phyloP scores from a whole-genome alignment of 1,284 basidiomycete species.

The Microbotryum saponariae region DNA sequence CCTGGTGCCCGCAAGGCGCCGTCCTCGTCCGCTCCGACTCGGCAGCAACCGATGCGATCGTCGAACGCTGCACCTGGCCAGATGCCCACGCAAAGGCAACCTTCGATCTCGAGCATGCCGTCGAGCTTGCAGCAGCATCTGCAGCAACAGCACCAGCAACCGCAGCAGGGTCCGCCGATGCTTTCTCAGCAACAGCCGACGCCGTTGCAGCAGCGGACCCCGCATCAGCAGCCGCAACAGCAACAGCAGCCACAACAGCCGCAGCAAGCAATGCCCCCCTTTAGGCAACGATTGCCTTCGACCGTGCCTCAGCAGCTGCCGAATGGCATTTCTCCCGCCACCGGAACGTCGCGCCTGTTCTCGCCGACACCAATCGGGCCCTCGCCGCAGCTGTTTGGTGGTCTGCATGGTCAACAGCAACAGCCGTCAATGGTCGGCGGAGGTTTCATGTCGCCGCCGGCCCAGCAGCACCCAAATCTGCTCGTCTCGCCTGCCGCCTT shows the following conservation, averaged over 20 bases:
- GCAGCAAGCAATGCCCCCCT: constrained; percentile 18
- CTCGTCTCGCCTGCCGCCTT: constrained; percentile 7
- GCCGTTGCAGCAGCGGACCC: neutral
- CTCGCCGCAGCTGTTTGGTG: constrained; percentile 1
- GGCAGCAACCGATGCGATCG: neutral
- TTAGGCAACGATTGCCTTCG: constrained; percentile 17
- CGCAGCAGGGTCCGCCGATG: neutral
- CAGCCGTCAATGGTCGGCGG: constrained; percentile 2
- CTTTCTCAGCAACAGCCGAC: constrained; percentile 3
- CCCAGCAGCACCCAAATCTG: constrained; percentile 5
- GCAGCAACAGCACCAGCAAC: neutral
- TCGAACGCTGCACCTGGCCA: constrained; percentile 3
- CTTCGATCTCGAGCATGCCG: constrained; percentile 10
- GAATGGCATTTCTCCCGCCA: constrained; percentile 9
- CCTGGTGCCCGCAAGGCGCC: constrained; percentile 31
- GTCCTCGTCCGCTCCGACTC: neutral
- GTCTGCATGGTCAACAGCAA: constrained; percentile 15
- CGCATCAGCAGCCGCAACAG: constrained; percentile 14
- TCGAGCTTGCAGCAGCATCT: neutral
- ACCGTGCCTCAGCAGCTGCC: constrained; percentile 1
- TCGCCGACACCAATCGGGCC: constrained; percentile 19
- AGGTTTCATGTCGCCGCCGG: constrained; percentile 15
- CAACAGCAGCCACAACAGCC: constrained; percentile 6
- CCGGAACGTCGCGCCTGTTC: constrained; percentile 22
- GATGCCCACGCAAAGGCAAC: constrained; percentile 4